Evolutionary conservation across 1,284 basidiomycete genomes (phyloP).

Genomic region (Cystobasidium slooffiae): DNA sequence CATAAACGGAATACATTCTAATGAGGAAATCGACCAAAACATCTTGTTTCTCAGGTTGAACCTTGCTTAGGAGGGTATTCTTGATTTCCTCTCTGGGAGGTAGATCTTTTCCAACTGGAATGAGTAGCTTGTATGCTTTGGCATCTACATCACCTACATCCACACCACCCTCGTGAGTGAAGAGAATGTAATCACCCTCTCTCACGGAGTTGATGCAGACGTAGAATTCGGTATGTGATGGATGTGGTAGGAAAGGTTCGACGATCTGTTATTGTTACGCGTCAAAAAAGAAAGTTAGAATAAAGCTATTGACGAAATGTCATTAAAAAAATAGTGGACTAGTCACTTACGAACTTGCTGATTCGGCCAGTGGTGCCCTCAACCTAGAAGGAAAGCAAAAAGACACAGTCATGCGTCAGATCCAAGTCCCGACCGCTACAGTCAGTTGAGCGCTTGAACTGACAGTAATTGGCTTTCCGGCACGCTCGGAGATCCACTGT

Average conservation of each 20-base stretch:
- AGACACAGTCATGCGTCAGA: neutral
- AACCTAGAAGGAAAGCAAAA: slow-evolving; percentile 63
- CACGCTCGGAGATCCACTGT: slow-evolving; percentile 82
- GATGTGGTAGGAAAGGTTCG: slow-evolving; percentile 96
- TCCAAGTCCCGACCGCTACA: neutral
- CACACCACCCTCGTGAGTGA: slow-evolving; percentile 98
- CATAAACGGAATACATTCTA: slow-evolving; percentile 95
- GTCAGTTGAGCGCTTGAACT: slow-evolving; percentile 34
- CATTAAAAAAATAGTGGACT: neutral
- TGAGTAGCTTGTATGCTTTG: slow-evolving; percentile 88
- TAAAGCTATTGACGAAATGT: neutral
- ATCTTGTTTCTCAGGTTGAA: slow-evolving; percentile 78
- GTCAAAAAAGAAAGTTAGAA: neutral
- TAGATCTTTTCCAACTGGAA: slow-evolving; percentile 73
- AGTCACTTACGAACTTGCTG: slow-evolving; percentile 68
- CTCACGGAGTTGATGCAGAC: slow-evolving; percentile 96
- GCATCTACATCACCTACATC: slow-evolving; percentile 98
- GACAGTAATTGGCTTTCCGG: slow-evolving; percentile 91
- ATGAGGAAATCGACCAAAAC: slow-evolving; percentile 90
- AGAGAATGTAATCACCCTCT: slow-evolving; percentile 94
- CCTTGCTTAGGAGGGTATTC: slow-evolving; percentile 74
- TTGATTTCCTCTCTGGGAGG: slow-evolving; percentile 78
- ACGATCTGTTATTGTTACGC: slow-evolving; percentile 73
- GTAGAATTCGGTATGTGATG: slow-evolving; percentile 93
- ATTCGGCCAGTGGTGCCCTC: slow-evolving; percentile 91